phyloP scores from a whole-genome alignment of 495 filamentous ascomycete genomes.

The Neurospora africana region DNA sequence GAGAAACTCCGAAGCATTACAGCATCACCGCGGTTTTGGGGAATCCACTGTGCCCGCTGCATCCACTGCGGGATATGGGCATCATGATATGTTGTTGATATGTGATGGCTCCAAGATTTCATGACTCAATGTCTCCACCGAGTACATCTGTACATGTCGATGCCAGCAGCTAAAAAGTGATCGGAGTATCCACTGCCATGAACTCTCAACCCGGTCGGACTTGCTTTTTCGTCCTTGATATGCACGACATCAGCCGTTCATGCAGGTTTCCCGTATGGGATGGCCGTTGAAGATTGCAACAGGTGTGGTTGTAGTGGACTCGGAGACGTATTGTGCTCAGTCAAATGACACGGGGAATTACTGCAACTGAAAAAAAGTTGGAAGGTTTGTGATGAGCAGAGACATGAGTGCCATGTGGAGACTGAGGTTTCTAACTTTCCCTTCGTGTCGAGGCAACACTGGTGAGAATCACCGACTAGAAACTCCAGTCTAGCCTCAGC shows the following conservation, averaged over 20 bases:
- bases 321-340: too few species aligned
- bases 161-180: background rate
- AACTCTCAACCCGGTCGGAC: background rate
- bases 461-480: background rate
- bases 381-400: background rate
- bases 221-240: background rate
- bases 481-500: background rate
- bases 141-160: background rate
- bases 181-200: background rate
- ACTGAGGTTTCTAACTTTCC: background rate
- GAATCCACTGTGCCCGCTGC: background rate
- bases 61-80: background rate
- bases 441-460: background rate
- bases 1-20: background rate
- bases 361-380: background rate
- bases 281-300: background rate
- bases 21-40: background rate
- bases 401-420: background rate
- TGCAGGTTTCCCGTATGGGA: background rate
- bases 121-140: background rate
- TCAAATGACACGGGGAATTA: background rate
- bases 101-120: background rate
- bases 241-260: background rate
- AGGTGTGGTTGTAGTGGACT: background rate
- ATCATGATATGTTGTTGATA: background rate